Conservation (phyloP, 129 eudicot species). For the Escallonia rubra region DNA sequence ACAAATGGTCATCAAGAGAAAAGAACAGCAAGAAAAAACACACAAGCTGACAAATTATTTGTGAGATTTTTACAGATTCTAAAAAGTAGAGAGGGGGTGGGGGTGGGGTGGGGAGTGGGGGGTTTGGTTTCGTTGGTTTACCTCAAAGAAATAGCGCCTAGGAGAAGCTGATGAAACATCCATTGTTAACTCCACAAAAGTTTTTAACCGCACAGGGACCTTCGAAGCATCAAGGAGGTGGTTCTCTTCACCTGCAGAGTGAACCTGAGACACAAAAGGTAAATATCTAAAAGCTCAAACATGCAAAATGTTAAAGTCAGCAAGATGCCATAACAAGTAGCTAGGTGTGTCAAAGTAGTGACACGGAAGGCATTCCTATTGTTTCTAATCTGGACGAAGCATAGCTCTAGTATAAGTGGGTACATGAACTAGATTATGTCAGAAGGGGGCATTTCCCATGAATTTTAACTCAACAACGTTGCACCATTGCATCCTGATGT, state of each 20-base stretch:
- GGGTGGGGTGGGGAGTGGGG: no score
- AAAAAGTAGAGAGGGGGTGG: no score
- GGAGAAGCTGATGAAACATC: slow-evolving; percentile 95
- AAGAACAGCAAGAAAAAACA: neutral
- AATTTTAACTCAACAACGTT: no score
- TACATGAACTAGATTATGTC: no score
- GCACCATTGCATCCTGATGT: no score
- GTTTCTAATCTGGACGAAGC: neutral
- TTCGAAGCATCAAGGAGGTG: slow-evolving; percentile 9
- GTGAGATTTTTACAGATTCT: neutral
- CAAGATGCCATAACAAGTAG: neutral
- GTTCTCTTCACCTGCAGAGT: slow-evolving; percentile 33
- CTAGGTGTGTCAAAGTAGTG: neutral
- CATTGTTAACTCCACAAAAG: slow-evolving; percentile 79
- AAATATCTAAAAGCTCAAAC: neutral
- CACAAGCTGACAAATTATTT: neutral
- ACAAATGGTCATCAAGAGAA: neutral
- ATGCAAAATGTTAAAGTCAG: no score
- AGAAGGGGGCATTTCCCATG: no score
- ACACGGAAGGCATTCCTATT: neutral
- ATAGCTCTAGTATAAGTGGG: no score
- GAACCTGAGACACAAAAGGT: slow-evolving; percentile 47
- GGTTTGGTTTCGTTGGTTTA: slow-evolving; percentile 1
- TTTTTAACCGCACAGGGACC: slow-evolving; percentile 52
- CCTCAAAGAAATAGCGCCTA: slow-evolving; percentile 98